These are phyloP conservation scores for Eudorina sp. DNA, from an alignment of 139 green algal species.

Conservation along the genomic window DNA sequence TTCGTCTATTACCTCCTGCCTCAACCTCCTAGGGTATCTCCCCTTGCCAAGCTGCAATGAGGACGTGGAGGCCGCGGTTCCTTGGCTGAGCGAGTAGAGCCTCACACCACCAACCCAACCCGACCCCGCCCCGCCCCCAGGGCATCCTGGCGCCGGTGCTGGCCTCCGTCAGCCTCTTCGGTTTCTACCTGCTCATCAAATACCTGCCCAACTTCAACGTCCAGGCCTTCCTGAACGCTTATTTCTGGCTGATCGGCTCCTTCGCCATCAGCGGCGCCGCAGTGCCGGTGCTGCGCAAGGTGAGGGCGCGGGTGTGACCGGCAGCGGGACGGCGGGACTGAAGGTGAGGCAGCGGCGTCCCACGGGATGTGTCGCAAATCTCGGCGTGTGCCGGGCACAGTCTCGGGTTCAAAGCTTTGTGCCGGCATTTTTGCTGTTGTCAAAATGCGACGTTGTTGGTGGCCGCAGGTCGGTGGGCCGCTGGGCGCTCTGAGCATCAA, in stretches of 20 bases:
- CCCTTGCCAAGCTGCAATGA: too few species aligned
- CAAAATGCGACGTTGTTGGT: too few species aligned
- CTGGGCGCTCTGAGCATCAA: slow-evolving; percentile 57
- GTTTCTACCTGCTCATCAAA: slow-evolving; percentile 84
- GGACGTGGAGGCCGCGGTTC: too few species aligned
- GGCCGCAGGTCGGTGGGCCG: slow-evolving; percentile 44
- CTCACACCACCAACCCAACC: too few species aligned
- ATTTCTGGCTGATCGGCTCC: slow-evolving; percentile 89
- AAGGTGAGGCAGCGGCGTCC: background rate
- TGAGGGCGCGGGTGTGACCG: slow-evolving; percentile 4
- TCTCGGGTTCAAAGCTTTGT: too few species aligned
- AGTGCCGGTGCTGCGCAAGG: slow-evolving; percentile 52
- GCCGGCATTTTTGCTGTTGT: too few species aligned
- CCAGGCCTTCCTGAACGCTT: slow-evolving; percentile 76
- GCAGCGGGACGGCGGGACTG: too few species aligned
- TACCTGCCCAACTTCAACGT: slow-evolving; percentile 79
- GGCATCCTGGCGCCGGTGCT: slow-evolving; percentile 78
- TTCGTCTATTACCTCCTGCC: too few species aligned
- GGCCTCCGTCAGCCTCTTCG: slow-evolving; percentile 79
- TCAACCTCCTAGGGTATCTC: too few species aligned
- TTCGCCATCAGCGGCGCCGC: slow-evolving; percentile 70
- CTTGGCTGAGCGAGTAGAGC: too few species aligned
- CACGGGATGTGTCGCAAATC: too few species aligned
- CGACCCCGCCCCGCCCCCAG: slow-evolving; percentile 51
- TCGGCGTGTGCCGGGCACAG: too few species aligned